Evolutionary conservation across 495 filamentous ascomycete genomes (phyloP), one percentile per base, ranked within the genome.

Genomic region (Lophiotrema nucula): DNA sequence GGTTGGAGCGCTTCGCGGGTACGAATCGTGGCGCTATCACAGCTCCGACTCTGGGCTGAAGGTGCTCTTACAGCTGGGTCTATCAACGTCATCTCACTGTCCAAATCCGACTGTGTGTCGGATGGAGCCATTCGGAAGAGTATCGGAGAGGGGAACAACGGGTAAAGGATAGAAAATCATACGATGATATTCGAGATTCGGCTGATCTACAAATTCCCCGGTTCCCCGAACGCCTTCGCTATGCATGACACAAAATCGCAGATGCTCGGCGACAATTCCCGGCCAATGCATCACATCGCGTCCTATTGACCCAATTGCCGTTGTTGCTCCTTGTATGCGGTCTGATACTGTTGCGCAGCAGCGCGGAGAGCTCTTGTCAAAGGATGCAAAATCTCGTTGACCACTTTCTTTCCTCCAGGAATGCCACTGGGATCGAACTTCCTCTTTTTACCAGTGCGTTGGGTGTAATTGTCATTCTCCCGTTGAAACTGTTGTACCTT

Each of bases 371-470:
- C 84, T 53, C 74, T 73, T 13, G 88, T 70, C 15, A 87, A 88
- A 8, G 88, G 88, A 28, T 78, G 82, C 62, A 96, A 77, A 59
- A 96, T 76, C 68, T 83, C 81, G 46, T 84, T 80, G 0, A 96
- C 91, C 3, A 84, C 86, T 64, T 85, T 82, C 58, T 77, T 78
- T 0, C 93, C 93, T 0, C 93, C 93, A 5, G 77, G 80, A 18
- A 90, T 74, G 16, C 76, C 76, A 19, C 84, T 80, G 19, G 82
- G 70, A 67, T 88, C 85, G 58, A 86, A 77, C 50, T 78, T 81
- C 16, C 83, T 68, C 74, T 83, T 89, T 61, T 43, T 43, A 4
- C 86, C 86, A 8, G 89, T 95, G 56, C 77, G 76, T 62, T 86
- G 74, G 44, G 81, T 84, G 45, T 84, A 72, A 38, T 87, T 86